Evolutionary conservation across 352 stramenopile species (phyloP).

Genomic region (Globisporangium uncinulatum): DNA sequence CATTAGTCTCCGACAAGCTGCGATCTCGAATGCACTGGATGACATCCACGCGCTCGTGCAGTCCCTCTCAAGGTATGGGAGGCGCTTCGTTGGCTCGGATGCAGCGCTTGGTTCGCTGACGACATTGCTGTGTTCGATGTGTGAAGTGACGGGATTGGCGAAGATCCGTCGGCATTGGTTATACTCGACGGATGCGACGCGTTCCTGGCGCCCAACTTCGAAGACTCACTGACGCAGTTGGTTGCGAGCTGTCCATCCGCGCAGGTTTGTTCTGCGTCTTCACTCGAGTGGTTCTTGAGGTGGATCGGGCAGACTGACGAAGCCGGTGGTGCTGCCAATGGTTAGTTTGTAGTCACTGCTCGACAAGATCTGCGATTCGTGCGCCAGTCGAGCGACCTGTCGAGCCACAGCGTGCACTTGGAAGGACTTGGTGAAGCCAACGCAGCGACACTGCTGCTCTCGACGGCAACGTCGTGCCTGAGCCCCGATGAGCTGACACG

Average conservation of each 20-base stretch:
- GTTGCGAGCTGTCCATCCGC: slow-evolving; percentile 28
- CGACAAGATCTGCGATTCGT: slow-evolving; percentile 22
- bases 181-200: slow-evolving; percentile 64
- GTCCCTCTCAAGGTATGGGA: slow-evolving; percentile 28
- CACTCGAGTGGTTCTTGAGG: no score
- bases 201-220: slow-evolving; percentile 26
- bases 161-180: slow-evolving; percentile 21
- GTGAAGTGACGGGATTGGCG: slow-evolving; percentile 11
- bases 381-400: slow-evolving; percentile 10
- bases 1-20: neutral
- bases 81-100: neutral
- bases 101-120: neutral
- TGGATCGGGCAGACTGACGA: neutral
- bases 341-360: slow-evolving; percentile 31
- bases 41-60: slow-evolving; percentile 24
- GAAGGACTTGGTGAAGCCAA: slow-evolving; percentile 33
- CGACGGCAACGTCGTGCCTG: slow-evolving; percentile 32
- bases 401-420: slow-evolving; percentile 23
- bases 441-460: slow-evolving; percentile 40
- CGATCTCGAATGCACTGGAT: slow-evolving; percentile 21
- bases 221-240: slow-evolving; percentile 38
- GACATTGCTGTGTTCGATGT: slow-evolving; percentile 1
- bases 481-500: slow-evolving; percentile 28
- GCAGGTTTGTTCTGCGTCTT: slow-evolving; percentile 23
- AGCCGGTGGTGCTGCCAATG: neutral